These are phyloP conservation scores for Raddia guianensis DNA, from an alignment of 176 grass and related monocot genomes.

Conservation along the genomic window DNA sequence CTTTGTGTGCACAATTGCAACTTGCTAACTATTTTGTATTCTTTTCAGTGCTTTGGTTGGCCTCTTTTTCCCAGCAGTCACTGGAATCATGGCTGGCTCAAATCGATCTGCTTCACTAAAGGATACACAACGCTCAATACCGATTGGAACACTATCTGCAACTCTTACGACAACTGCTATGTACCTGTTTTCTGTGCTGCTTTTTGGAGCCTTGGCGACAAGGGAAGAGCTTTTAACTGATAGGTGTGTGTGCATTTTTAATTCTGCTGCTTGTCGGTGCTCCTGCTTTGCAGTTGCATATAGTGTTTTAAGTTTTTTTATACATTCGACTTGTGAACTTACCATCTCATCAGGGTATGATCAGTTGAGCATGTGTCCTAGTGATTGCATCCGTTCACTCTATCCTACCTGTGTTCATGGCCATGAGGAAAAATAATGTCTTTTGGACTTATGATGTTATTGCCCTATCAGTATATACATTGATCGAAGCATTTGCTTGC, in stretches of 20 bases:
- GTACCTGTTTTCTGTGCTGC: constrained; percentile 82
- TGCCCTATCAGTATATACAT: constrained; percentile 15
- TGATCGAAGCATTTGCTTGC: not conserved
- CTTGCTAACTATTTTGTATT: constrained; percentile 37
- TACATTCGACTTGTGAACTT: constrained; percentile 21
- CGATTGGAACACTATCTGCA: constrained; percentile 85
- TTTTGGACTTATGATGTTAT: not conserved
- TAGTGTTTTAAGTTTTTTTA: not conserved
- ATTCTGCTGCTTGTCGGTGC: not conserved
- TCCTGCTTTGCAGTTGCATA: constrained; percentile 10
- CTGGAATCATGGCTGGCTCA: constrained; percentile 99
- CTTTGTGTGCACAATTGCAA: constrained; percentile 20
- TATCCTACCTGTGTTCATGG: constrained; percentile 4
- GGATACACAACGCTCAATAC: constrained; percentile 98
- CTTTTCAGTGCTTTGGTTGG: constrained; percentile 92
- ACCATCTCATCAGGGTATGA: not conserved
- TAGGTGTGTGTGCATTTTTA: constrained; percentile 55
- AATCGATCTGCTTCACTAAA: constrained; percentile 94
- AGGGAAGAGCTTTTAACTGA: constrained; percentile 95
- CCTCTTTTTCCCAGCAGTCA: constrained; percentile 97
- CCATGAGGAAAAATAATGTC: not conserved
- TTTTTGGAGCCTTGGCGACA: constrained; percentile 91
- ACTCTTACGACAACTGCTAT: constrained; percentile 82
- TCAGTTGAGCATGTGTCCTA: not conserved
- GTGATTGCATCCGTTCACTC: constrained; percentile 24